Percentiles rank a stretch among this genome's conserved stretches.
phyloP scores from a whole-genome alignment of 805 yeast genomes.

The Spathaspora hagerdaliae region DNA sequence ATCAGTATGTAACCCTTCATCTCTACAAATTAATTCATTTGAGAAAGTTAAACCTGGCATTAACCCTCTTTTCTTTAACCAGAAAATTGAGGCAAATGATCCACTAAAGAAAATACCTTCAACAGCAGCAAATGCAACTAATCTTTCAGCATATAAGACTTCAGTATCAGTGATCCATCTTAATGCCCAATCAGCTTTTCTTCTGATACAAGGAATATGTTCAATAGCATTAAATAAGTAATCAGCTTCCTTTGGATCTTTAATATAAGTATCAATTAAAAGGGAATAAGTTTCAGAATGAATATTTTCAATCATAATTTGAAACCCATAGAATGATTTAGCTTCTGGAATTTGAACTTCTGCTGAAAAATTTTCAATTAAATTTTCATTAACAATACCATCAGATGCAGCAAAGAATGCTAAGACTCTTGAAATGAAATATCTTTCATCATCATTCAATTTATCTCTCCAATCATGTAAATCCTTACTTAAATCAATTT shows the following conservation, averaged over 20 bases:
- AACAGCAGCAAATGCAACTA: slow-evolving; percentile 97
- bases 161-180: slow-evolving; percentile 91
- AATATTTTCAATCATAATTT: slow-evolving; percentile 99
- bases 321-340: slow-evolving; percentile 98
- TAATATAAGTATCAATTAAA: slow-evolving; percentile 90
- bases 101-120: slow-evolving; percentile 99
- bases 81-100: slow-evolving; percentile 95
- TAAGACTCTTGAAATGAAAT: slow-evolving; percentile 83
- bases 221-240: slow-evolving; percentile 93
- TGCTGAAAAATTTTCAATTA: slow-evolving; percentile 95
- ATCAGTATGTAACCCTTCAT: slow-evolving; percentile 98
- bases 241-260: slow-evolving; percentile 91
- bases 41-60: slow-evolving; percentile 99
- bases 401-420: slow-evolving; percentile 99
- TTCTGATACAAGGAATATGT: slow-evolving; percentile 91
- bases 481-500: slow-evolving; percentile 93
- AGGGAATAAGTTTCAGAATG: slow-evolving; percentile 97
- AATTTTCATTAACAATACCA: slow-evolving; percentile 96
- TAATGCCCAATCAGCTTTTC: slow-evolving; percentile 98
- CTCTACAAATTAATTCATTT: slow-evolving; percentile 95
- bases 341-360: slow-evolving; percentile 98
- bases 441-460: slow-evolving; percentile 88
- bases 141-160: slow-evolving; percentile 90
- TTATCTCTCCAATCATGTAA: slow-evolving; percentile 86
- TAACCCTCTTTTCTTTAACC: slow-evolving; percentile 99